Conservation (phyloP, 352 stramenopile genomes). For the Peronospora destructor region DNA sequence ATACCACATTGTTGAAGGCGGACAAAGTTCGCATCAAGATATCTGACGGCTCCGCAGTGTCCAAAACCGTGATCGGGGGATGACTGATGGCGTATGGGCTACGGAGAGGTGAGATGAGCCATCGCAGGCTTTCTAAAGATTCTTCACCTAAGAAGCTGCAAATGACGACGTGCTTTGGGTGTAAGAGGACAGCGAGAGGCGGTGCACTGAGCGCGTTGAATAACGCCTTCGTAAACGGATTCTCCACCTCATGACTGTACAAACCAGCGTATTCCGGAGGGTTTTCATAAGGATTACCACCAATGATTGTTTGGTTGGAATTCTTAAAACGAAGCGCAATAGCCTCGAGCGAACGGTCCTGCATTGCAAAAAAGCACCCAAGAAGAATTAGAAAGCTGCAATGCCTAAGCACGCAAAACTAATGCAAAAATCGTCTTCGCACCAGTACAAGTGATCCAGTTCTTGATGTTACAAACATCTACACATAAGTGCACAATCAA, state of each 20-base stretch:
- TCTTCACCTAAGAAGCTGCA: slow-evolving; percentile 82
- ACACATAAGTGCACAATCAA: background rate
- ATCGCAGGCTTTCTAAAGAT: slow-evolving; percentile 64
- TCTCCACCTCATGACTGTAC: slow-evolving; percentile 1
- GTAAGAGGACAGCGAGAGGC: slow-evolving; percentile 48
- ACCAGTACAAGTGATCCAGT: slow-evolving; percentile 50
- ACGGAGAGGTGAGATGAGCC: slow-evolving; percentile 66
- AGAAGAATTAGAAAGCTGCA: slow-evolving; percentile 1
- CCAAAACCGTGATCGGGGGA: slow-evolving; percentile 74
- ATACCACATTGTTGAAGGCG: slow-evolving; percentile 62
- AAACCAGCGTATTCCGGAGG: slow-evolving; percentile 24
- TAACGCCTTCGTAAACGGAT: background rate
- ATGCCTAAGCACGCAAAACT: background rate
- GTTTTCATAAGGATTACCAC: slow-evolving; percentile 43
- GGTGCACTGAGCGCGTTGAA: slow-evolving; percentile 38
- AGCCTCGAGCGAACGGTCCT: slow-evolving; percentile 59
- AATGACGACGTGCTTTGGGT: slow-evolving; percentile 68
- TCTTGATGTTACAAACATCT: slow-evolving; percentile 27
- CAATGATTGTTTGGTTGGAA: slow-evolving; percentile 28
- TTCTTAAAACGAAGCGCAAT: slow-evolving; percentile 43
- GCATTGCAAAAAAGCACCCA: slow-evolving; percentile 2
- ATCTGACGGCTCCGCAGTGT: slow-evolving; percentile 53
- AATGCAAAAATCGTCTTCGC: background rate
- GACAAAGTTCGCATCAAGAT: slow-evolving; percentile 42
- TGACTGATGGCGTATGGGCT: slow-evolving; percentile 41